Base-by-base conservation (phyloP, 2,329 filamentous ascomycete species). In the Penicillium sp. region DNA sequence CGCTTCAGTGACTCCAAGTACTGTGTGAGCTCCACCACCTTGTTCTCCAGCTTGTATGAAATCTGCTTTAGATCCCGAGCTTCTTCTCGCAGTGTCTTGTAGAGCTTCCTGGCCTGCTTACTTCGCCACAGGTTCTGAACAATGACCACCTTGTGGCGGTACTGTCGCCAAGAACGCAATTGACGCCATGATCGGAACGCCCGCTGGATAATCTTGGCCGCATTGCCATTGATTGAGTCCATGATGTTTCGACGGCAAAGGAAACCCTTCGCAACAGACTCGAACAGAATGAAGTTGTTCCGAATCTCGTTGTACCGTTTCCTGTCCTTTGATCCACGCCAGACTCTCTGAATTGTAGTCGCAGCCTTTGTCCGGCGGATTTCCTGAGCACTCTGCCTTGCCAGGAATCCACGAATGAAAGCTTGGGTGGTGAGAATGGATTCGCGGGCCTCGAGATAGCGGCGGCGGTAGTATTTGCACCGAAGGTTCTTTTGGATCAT, bases 401-500 rank as follows among this genome's bases (percentile, higher is more conserved):
- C 87, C 63, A 88, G 77, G 69, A 85, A 85, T 28, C 86, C 91
- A 62, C 93, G 79, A 52, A 83, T 79, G 46, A 85, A 77, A 38
- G 91, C 80, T 70, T 98, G 93, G 53, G 90, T 84, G 36, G 77
- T 75, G 52, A 95, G 77, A 55, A 98, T 85, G 16, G 89, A 83
- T 47, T 86, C 80, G 40, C 91, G 83, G 44, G 89, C 89, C 55
- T 93, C 87, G 35, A 98, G 78, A 67, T 95, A 98, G 62, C 86
- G 87, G 60, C 86, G 86, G 47, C 93, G 85, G 72, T 96, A 96
- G 73, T 95, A 97, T 71, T 95, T 95, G 67, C 89, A 89, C 55
- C 84, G 86, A 46, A 98, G 74, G 64, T 98, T 98, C 83, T 98
- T 98, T 71, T 98, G 93, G 46, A 98, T 98, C 83, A 98, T 87